Conservation (phyloP, 176 grass and related monocot genomes). For the Elaeis guineensis region DNA sequence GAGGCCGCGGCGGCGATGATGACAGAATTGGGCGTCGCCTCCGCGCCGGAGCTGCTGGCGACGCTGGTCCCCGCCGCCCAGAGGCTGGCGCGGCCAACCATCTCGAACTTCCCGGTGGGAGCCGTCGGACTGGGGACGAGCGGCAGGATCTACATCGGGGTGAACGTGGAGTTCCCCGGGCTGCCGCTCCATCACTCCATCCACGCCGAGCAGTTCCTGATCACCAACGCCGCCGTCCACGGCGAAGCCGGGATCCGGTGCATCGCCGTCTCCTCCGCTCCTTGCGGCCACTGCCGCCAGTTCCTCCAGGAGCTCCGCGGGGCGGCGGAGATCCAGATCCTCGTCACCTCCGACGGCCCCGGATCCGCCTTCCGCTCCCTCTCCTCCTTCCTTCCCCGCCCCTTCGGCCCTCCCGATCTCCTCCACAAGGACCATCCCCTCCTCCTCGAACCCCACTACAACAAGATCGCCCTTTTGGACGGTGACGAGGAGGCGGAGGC, state of each 20-base stretch:
- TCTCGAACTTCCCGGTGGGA: conserved; percentile 68
- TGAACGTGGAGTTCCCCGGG: conserved; percentile 80
- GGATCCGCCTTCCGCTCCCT: conserved; percentile 55
- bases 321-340: conserved; percentile 53
- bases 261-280: conserved; percentile 84
- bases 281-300: conserved; percentile 95
- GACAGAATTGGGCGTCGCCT: conserved; percentile 28
- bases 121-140: conserved; percentile 78
- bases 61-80: conserved; percentile 66
- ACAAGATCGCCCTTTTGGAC: conserved; percentile 14
- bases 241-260: conserved; percentile 54
- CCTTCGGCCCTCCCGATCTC: conserved; percentile 72
- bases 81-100: conserved; percentile 39
- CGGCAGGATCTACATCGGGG: conserved; percentile 70
- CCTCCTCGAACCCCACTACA: conserved; percentile 69
- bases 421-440: conserved; percentile 49
- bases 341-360: conserved; percentile 61
- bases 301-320: conserved; percentile 93
- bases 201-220: conserved; percentile 84
- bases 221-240: conserved; percentile 63
- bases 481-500: conserved; percentile 5
- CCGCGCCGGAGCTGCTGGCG: conserved; percentile 71
- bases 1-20: conserved; percentile 49
- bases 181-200: conserved; percentile 55
- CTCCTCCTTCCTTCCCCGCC: conserved; percentile 56